phyloP scores from a whole-genome alignment of 306 rosid species.

The Hippophae rhamnoides region DNA sequence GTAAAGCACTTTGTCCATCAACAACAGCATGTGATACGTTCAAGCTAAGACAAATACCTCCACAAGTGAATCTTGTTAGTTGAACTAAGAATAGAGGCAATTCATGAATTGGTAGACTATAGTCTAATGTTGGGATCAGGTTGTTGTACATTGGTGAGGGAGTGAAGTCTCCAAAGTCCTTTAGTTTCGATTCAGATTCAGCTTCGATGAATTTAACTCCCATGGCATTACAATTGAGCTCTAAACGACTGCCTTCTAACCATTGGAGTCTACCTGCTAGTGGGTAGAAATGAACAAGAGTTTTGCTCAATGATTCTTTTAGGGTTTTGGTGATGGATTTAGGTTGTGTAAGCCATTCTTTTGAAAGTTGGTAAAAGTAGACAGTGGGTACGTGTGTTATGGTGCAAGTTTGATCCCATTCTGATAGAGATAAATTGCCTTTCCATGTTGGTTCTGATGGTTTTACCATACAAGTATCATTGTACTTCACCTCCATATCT shows the following conservation, averaged over 20 bases:
- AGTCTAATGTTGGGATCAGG: slow-evolving; percentile 28
- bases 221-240: slow-evolving; percentile 41
- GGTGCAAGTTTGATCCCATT: slow-evolving; percentile 46
- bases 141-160: slow-evolving; percentile 2
- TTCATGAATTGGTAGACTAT: slow-evolving; percentile 29
- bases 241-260: slow-evolving; percentile 33
- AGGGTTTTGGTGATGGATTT: slow-evolving; percentile 25
- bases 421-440: slow-evolving; percentile 30
- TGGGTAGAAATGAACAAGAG: slow-evolving; percentile 55
- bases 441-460: slow-evolving; percentile 34
- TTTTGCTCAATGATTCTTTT: slow-evolving; percentile 33
- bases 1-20: slow-evolving; percentile 34
- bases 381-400: slow-evolving; percentile 39
- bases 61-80: slow-evolving; percentile 38
- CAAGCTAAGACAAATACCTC: slow-evolving; percentile 22
- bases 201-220: slow-evolving; percentile 47
- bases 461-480: slow-evolving; percentile 18
- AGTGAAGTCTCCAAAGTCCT: slow-evolving; percentile 29
- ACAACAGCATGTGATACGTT: slow-evolving; percentile 25
- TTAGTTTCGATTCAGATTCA: slow-evolving; percentile 19
- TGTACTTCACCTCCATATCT: slow-evolving; percentile 26
- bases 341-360: background rate
- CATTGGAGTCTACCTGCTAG: slow-evolving; percentile 48
- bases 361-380: slow-evolving; percentile 31
- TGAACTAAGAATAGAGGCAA: slow-evolving; percentile 29